A percentile compares a stretch with the other conserved stretches of the same genome.
phyloP scores from a whole-genome alignment of 23 red algal genomes.

The Gracilaria caudata region DNA sequence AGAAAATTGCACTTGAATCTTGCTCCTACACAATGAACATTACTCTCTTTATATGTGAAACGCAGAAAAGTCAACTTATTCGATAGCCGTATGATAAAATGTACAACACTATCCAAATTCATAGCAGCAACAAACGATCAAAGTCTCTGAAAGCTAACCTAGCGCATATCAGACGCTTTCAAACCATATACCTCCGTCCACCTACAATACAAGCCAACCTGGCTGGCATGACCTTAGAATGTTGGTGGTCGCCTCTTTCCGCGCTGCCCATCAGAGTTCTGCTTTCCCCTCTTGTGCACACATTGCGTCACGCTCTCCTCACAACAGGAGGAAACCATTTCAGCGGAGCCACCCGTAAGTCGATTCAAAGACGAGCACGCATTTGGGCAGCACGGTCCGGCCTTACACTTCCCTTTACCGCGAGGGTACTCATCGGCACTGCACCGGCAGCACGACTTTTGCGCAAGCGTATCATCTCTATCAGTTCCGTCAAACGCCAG shows the following conservation, averaged over 20 bases:
- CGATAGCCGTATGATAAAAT: background rate
- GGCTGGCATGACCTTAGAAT: background rate
- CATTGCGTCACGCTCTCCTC: background rate
- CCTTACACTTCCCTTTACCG: slow-evolving; percentile 18
- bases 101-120: slow-evolving; percentile 10
- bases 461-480: slow-evolving; percentile 11
- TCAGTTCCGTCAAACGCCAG: slow-evolving; percentile 17
- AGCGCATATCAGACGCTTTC: background rate
- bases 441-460: slow-evolving; percentile 21
- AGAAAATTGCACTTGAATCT: too few species aligned
- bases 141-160: background rate
- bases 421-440: slow-evolving; percentile 6
- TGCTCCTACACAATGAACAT: background rate
- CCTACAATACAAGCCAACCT: background rate
- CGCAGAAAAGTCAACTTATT: background rate
- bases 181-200: background rate
- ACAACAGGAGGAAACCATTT: slow-evolving; percentile 24
- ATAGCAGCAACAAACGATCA: background rate
- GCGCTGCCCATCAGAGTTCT: slow-evolving; percentile 2
- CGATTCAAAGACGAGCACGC: slow-evolving; percentile 2
- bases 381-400: slow-evolving; percentile 11
- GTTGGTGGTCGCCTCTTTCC: slow-evolving; percentile 11
- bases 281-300: background rate
- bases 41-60: background rate
- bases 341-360: background rate